Conservation (phyloP, 306 rosid species). For the Citrullus colocynthis region DNA sequence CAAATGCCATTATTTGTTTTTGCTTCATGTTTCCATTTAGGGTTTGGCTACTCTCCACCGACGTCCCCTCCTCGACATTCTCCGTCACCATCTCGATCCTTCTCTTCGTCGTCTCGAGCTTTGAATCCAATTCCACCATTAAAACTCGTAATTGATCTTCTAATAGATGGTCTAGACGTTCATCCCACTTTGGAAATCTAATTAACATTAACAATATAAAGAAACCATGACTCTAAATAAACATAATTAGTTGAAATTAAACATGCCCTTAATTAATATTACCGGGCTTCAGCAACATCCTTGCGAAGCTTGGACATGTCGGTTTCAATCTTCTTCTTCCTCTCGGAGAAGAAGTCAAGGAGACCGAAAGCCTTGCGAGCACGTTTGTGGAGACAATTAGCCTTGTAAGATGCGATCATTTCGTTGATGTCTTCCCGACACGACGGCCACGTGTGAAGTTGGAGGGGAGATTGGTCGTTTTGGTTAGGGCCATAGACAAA, state of each 20-base stretch:
- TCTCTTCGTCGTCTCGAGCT: neutral
- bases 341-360: neutral
- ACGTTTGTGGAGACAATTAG: neutral
- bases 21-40: neutral
- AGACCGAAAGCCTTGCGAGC: neutral
- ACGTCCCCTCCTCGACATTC: neutral
- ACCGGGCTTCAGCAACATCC: neutral
- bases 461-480: neutral
- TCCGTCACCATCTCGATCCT: neutral
- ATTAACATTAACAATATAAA: neutral
- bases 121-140: neutral
- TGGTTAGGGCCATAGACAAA: neutral
- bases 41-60: neutral
- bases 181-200: slow-evolving; percentile 1
- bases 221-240: no score
- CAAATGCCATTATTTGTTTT: neutral
- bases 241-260: no score
- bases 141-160: neutral
- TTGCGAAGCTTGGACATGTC: slow-evolving; percentile 4
- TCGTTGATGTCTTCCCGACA: neutral
- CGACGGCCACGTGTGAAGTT: neutral
- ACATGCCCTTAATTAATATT: neutral
- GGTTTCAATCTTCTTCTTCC: slow-evolving; percentile 9
- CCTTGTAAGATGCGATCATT: neutral
- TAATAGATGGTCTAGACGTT: neutral